Base-by-base conservation (phyloP, 1,284 basidiomycete genomes). In the Sphaerobolus stellatus region DNA sequence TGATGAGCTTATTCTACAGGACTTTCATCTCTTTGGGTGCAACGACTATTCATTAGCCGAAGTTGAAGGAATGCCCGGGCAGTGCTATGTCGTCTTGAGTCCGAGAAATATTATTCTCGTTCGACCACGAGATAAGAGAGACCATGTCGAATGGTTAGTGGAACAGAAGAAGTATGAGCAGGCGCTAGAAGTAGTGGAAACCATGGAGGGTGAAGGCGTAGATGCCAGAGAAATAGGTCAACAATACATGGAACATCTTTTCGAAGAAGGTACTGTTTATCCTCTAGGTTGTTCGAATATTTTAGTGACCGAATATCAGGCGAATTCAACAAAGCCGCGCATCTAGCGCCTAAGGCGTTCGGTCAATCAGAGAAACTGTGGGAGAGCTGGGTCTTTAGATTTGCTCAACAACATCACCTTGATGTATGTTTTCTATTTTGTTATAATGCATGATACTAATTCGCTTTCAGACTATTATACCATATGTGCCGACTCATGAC, bases 341-440 rank as follows among this genome's bases (percentile, higher is more conserved):
- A 79, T 14, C 73, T 96, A n/a, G 90, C 88, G 56, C 87, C 92
- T 0, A 92, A 91, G 66, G 92, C 98, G 1, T 88, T 98, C 56
- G 87, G 83, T 1, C 81, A 83, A 31, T 84, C 98, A 63, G 74
- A 79, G 4, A 84, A 84, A 61, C 81, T 83, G 16, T 99, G 97
- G 97, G 95, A 98, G 68, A 84, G 90, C 64, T 97, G 92, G 89
- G 91, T 98, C 67, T 96, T 97, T 66, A 75, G 85, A 8, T 98
- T 97, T 66, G 90, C 90, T 0, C 87, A 95, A 68, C 84, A 88
- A 62, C 81, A 84, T 30, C 85, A 93, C 58, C 74, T 98, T 18
- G 84, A 90, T 64, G 92, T 92, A 58, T 48, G 76, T 65, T 43
- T 13, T 11, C 22, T n/a, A 43, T 36, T 24, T 45, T n/a, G n/a